These are phyloP conservation scores for Basipetospora chlamydospora DNA, from an alignment of 2,329 filamentous ascomycete species.

Conservation along the genomic window DNA sequence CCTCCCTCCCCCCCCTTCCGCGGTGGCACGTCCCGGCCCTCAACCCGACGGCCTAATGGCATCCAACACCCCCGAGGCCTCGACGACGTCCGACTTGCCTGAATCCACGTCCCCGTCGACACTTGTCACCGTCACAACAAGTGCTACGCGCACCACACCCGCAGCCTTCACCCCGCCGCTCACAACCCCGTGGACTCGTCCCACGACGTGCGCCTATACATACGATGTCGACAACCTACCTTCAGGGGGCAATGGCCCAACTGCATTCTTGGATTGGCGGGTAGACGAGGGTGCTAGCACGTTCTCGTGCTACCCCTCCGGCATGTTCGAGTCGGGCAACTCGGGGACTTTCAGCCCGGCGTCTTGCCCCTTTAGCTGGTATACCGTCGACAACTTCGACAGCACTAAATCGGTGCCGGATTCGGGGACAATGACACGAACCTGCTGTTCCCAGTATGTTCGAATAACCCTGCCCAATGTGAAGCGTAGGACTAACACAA, in stretches of 20 bases:
- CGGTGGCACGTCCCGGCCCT: not conserved
- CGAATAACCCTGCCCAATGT: too few species aligned
- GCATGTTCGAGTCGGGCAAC: constrained; percentile 22
- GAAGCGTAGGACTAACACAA: not conserved
- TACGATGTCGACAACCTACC: constrained; percentile 16
- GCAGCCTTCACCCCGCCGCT: constrained; percentile 16
- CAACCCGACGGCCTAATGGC: not conserved
- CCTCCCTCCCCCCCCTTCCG: too few species aligned
- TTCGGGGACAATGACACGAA: constrained; percentile 21
- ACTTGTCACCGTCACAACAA: not conserved
- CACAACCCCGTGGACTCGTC: constrained; percentile 22
- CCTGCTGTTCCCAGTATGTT: constrained; percentile 28
- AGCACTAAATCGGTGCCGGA: constrained; percentile 12
- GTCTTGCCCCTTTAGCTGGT: constrained; percentile 25
- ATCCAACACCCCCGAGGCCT: not conserved
- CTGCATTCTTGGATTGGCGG: constrained; percentile 23
- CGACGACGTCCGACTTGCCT: not conserved
- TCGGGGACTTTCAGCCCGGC: constrained; percentile 25
- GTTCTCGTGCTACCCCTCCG: constrained; percentile 24
- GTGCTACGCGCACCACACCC: not conserved
- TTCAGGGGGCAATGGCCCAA: constrained; percentile 14
- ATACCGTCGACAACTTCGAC: constrained; percentile 17
- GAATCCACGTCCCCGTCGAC: constrained; percentile 1
- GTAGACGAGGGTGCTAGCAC: constrained; percentile 20
- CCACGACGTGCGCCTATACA: constrained; percentile 23